Percentiles rank a stretch among this genome's conserved stretches.
These are phyloP conservation scores for Hamigera avellanea DNA, from an alignment of 495 filamentous ascomycete species.

Conservation along the genomic window DNA sequence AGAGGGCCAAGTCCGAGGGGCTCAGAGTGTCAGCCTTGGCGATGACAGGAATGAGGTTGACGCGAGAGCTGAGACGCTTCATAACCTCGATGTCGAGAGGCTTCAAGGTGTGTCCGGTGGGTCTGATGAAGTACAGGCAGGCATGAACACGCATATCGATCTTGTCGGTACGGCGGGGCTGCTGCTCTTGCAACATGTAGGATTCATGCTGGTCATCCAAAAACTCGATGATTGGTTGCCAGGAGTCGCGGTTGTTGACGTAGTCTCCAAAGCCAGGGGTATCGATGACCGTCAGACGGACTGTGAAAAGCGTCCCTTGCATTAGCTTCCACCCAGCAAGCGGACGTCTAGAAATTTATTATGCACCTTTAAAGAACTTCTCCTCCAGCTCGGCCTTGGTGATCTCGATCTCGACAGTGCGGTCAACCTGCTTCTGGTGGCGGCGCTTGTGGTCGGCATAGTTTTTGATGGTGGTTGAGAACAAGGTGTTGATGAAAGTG, in stretches of 20 bases:
- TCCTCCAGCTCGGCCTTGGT: constrained; percentile 99
- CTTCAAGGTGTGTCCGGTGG: constrained; percentile 96
- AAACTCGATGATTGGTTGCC: constrained; percentile 99
- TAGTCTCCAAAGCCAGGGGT: constrained; percentile 99
- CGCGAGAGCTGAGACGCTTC: constrained; percentile 94
- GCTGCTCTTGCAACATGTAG: constrained; percentile 99
- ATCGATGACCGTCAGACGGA: constrained; percentile 96
- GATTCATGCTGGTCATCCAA: constrained; percentile 99
- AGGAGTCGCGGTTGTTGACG: constrained; percentile 99
- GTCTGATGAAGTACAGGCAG: constrained; percentile 97
- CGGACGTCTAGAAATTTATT: background rate
- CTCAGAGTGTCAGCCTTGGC: constrained; percentile 98
- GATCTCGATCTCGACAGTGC: constrained; percentile 99
- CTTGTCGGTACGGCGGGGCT: constrained; percentile 93
- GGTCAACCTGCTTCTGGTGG: constrained; percentile 97
- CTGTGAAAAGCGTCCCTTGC: constrained; percentile 31
- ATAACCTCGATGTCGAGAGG: constrained; percentile 98
- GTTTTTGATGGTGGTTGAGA: constrained; percentile 99
- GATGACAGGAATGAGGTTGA: constrained; percentile 96
- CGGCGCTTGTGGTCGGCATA: constrained; percentile 98
- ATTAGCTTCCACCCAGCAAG: constrained; percentile 4
- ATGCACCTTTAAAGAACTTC: constrained; percentile 98
- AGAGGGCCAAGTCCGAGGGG: constrained; percentile 77
- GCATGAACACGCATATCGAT: constrained; percentile 98
- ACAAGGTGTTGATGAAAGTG: constrained; percentile 99